Evolutionary conservation across 2,329 filamentous ascomycete genomes (phyloP), one percentile per base, ranked within the genome.

Genomic region (Beauveria scarabaeidicola): DNA sequence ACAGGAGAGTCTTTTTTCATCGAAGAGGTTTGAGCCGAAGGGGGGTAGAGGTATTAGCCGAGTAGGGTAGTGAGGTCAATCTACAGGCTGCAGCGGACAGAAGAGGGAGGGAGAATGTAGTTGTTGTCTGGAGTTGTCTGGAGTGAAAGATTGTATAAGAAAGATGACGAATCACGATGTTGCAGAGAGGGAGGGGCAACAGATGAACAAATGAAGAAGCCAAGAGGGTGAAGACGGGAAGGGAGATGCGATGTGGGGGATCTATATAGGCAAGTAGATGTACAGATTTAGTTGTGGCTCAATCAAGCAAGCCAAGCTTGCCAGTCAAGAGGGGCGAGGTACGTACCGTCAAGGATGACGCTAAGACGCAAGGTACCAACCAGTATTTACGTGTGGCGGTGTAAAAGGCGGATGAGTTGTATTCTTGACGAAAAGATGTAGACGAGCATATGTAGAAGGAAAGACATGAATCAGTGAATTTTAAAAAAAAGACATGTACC

Each of bases 1-100:
- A 80, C 76, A 74, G 79, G 72, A 66, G 76, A 81, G 74, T 74
- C 74, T 79, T 83, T 75, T 80, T 82, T 85, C 82, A 85, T 85
- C 81, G 82, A 84, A 77, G 68, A 74, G 75, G 71, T 67, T 41
- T 43, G 27, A 19, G 32, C 38, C 7, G 15, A 21, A 36, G 29
- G 46, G 15, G 21, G 7, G 32, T 32, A 17, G 15, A 25, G 10
- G n/a, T 19, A 21, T n/a, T 11, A 10, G 41, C 41, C 2, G 10
- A 44, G 41, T 44, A 10, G 19, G 41, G 19, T 9, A 44, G 9
- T 21, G 15, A 29, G 36, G 27, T 58, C 38, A 52, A 44, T 52
- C 40, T 58, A 58, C 56, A 58, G 19, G 46, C 44, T 41, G 43
- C 43, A 19, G 17, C 11, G 40, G 27, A 36, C 27, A 46, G 46